phyloP scores from a whole-genome alignment of 2,329 filamentous ascomycete species.

The Fusarium begoniae region DNA sequence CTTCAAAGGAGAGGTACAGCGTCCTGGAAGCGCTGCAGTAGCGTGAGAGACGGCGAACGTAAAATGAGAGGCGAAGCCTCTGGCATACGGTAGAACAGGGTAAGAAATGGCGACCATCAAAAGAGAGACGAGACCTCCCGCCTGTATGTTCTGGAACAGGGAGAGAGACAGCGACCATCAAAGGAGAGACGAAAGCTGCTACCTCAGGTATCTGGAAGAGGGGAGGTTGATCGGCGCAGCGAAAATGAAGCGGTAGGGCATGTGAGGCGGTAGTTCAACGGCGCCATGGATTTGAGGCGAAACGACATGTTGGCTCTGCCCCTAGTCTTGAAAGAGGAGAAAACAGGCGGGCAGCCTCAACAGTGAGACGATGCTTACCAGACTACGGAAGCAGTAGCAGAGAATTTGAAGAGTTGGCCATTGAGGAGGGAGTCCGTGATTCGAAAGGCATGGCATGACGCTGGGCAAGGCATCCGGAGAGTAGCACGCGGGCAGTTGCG shows the following conservation, averaged over 20 bases:
- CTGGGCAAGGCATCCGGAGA: neutral
- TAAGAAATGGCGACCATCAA: too few relatives aligned
- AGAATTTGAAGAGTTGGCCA: fast-evolving
- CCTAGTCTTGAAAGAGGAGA: neutral
- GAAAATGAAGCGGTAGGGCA: fast-evolving
- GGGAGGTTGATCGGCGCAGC: too few relatives aligned
- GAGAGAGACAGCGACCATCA: fast-evolving
- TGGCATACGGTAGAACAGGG: too few relatives aligned
- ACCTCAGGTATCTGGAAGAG: too few relatives aligned
- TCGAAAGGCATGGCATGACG: neutral
- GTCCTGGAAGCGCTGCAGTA: too few relatives aligned
- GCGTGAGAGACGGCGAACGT: too few relatives aligned
- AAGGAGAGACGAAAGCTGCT: neutral
- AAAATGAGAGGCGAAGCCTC: too few relatives aligned
- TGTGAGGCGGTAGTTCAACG: too few relatives aligned
- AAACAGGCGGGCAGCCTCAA: fast-evolving
- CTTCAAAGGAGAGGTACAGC: too few relatives aligned
- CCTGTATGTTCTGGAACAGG: too few relatives aligned
- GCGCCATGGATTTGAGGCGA: too few relatives aligned
- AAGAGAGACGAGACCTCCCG: too few relatives aligned
- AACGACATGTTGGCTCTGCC: neutral
- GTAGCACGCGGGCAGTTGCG: neutral
- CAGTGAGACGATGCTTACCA: neutral
- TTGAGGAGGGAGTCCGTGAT: neutral
- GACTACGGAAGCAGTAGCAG: neutral